phyloP scores from a whole-genome alignment of 2,329 filamentous ascomycete species.

The Fusarium coffeatum region DNA sequence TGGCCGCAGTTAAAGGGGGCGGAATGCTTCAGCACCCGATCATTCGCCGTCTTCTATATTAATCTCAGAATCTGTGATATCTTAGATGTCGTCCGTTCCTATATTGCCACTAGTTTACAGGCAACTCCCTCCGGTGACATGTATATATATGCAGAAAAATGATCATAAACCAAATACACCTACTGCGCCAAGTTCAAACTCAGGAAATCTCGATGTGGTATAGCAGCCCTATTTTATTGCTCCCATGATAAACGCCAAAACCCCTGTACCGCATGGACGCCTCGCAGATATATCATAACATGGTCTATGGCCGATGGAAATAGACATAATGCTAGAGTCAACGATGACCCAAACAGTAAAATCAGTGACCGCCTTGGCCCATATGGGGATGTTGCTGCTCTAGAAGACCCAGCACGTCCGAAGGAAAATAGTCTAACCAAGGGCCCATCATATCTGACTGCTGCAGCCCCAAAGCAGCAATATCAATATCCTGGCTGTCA shows the following conservation, averaged over 20 bases:
- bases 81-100: background rate
- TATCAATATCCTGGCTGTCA: conserved; percentile 81
- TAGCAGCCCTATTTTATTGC: conserved; percentile 25
- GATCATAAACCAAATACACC: conserved; percentile 12
- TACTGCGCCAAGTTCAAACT: conserved; percentile 26
- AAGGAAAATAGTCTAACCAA: conserved; percentile 80
- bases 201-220: conserved; percentile 20
- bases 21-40: background rate
- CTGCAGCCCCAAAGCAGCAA: conserved; percentile 70
- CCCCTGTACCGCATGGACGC: conserved; percentile 12
- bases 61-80: background rate
- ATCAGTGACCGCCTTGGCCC: conserved; percentile 40
- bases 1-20: background rate
- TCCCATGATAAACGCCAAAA: conserved; percentile 26
- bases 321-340: background rate
- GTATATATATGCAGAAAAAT: background rate
- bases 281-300: conserved; percentile 14
- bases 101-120: background rate
- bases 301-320: background rate
- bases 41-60: background rate
- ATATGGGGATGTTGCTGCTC: conserved; percentile 51
- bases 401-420: conserved; percentile 71
- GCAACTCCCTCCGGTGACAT: background rate
- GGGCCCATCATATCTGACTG: conserved; percentile 73
- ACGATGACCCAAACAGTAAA: background rate